phyloP scores from a whole-genome alignment of 257 asterid genomes.

The Solanum peruvianum region DNA sequence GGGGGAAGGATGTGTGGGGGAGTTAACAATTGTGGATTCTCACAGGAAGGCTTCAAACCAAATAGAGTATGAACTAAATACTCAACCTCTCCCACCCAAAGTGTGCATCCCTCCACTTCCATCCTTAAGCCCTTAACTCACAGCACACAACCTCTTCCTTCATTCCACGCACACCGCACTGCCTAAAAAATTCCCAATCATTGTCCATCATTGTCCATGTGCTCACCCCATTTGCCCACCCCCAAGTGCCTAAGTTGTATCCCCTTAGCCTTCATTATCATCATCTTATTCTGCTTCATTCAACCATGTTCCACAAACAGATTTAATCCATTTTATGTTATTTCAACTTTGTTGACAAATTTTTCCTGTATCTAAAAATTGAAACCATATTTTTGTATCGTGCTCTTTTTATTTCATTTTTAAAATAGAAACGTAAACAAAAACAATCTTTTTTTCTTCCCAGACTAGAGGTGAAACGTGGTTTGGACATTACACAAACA shows the following conservation, averaged over 20 bases:
- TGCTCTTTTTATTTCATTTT: background rate
- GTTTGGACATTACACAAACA: background rate
- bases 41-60: background rate
- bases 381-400: background rate
- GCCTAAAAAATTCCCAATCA: background rate
- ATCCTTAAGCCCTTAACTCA: background rate
- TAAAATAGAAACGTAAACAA: background rate
- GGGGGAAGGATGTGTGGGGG: background rate
- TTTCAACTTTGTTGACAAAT: background rate
- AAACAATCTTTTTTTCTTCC: background rate
- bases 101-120: background rate
- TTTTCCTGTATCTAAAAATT: background rate
- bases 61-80: background rate
- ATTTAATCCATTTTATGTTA: background rate
- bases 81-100: background rate
- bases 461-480: background rate
- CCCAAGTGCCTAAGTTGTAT: background rate
- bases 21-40: background rate
- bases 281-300: background rate
- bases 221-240: background rate
- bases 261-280: background rate
- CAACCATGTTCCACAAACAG: background rate
- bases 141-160: background rate
- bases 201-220: background rate
- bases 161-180: background rate